A percentile compares a stretch with the other conserved stretches of the same genome.
Evolutionary conservation across 441 rosid species (phyloP).

Genomic region (Adansonia rubrostipa): DNA sequence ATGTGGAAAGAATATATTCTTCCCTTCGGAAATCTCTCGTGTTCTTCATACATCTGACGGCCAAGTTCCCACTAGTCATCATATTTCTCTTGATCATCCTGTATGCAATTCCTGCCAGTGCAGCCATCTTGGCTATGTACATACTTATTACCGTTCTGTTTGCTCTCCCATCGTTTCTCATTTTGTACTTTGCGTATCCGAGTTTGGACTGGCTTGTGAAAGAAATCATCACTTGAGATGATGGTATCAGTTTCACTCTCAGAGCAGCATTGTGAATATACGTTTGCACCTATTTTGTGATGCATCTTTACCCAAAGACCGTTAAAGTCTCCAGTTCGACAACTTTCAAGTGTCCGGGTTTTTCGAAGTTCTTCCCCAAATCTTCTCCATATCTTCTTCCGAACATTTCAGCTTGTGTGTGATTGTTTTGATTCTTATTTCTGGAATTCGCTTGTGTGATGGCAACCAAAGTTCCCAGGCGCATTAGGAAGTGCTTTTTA

Average conservation of each 20-base stretch:
- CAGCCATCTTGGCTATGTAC: slow-evolving; percentile 67
- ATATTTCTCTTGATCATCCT: slow-evolving; percentile 66
- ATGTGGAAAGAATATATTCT: slow-evolving; percentile 47
- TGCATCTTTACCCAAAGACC: slow-evolving; percentile 14
- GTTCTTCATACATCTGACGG: slow-evolving; percentile 65
- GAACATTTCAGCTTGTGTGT: neutral
- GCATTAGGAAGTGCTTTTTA: neutral
- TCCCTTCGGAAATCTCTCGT: slow-evolving; percentile 57
- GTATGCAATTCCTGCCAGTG: slow-evolving; percentile 73
- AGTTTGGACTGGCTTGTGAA: slow-evolving; percentile 9
- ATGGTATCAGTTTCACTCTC: slow-evolving; percentile 15
- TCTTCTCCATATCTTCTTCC: neutral
- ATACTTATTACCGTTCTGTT: slow-evolving; percentile 62
- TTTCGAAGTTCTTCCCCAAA: slow-evolving; percentile 14
- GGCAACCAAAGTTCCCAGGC: slow-evolving; percentile 6
- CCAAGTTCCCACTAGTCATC: slow-evolving; percentile 74
- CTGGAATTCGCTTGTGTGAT: neutral
- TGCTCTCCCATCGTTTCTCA: slow-evolving; percentile 71
- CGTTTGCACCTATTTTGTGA: slow-evolving; percentile 29
- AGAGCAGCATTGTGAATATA: slow-evolving; percentile 30
- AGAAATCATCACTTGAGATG: slow-evolving; percentile 43
- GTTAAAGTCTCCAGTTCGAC: slow-evolving; percentile 26
- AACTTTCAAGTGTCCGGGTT: slow-evolving; percentile 35
- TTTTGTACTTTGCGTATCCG: slow-evolving; percentile 56
- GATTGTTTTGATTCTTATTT: slow-evolving; percentile 3